Evolutionary conservation across 2,329 filamentous ascomycete species (phyloP), one percentile per base, ranked within the genome.

Genomic region (Diaporthe humulicola): DNA sequence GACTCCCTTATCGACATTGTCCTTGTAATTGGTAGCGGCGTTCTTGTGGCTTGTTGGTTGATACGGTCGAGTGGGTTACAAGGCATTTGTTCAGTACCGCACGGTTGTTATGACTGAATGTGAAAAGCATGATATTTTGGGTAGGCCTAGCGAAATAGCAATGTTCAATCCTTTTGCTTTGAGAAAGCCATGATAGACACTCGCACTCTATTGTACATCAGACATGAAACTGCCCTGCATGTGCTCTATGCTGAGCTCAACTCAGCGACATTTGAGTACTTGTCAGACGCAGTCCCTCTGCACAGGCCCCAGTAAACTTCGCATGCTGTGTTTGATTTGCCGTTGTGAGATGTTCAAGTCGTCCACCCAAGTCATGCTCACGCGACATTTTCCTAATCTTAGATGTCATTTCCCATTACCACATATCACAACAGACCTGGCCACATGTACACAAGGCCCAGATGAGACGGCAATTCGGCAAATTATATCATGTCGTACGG

Each of bases 91-190:
- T 52, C 64, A 52, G 45, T 67, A 28, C 50, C 22, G 45, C 30
- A 50, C 14, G 22, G 5, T 30, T 36, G 22, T 69, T 54, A 69
- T 69, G 64, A 69, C 15, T 69, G 48, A 54, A 54, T 54, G 30
- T 54, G 22, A 69, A 69, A 69, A 69, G 64, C 64, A 40, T 69
- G 64, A n/a, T 50, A 28, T 40, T 54, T 52, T 52, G 48, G n/a
- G 64, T 38, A 40, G 19, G 45, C 30, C 28, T 67, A 54, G 64
- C 48, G 64, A 69, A 69, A 69, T 54, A 14, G n/a, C 48, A 69
- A 54, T 30, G 3, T 54, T 28, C 33, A 69, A 25, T 22, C n/a
- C 30, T 40, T 66, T 67, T 22, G 33, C 30, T 40, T 66, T 67
- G 28, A 67, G 45, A 67, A n/a, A 67, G 19, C 25, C 30, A 36